A percentile compares a stretch with the other conserved stretches of the same genome.
phyloP scores from a whole-genome alignment of 1,284 basidiomycete species.

The Irpex sp. region DNA sequence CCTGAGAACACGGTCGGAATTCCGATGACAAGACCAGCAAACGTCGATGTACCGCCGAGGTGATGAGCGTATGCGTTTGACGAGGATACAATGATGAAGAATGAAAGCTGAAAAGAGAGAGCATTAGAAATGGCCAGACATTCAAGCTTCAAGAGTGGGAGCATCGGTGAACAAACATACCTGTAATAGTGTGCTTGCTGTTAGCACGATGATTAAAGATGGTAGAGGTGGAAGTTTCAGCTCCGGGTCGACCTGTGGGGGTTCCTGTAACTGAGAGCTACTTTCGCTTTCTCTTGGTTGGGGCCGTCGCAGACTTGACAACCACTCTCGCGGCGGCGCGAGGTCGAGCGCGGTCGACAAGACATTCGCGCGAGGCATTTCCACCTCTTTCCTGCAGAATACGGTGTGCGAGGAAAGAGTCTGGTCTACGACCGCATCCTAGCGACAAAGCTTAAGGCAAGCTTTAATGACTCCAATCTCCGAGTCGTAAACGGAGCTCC shows the following conservation, averaged over 20 bases:
- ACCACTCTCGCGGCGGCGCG: constrained; percentile 8
- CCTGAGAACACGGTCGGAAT: constrained; percentile 62
- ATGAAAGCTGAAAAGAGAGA: constrained; percentile 44
- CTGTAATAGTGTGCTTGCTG: constrained; percentile 44
- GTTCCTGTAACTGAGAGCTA: neutral
- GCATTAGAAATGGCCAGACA: neutral
- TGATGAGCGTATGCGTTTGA: constrained; percentile 58
- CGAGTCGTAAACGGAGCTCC: neutral
- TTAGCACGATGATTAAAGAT: constrained; percentile 40
- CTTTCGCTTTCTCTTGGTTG: neutral
- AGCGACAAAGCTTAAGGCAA: too few relatives aligned
- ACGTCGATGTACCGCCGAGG: constrained; percentile 61
- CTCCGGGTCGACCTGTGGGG: constrained; percentile 33
- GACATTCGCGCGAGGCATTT: constrained; percentile 11
- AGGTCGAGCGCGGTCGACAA: constrained; percentile 13
- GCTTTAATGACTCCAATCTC: neutral
- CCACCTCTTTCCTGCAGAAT: neutral
- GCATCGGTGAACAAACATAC: constrained; percentile 22
- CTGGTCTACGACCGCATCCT: too few relatives aligned
- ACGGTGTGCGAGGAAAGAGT: too few relatives aligned
- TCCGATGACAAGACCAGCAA: constrained; percentile 67
- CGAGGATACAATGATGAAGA: constrained; percentile 68
- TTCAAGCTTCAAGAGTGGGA: neutral
- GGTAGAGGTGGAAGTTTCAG: constrained; percentile 41
- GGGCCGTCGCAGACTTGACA: neutral